Evolutionary conservation across 2,329 filamentous ascomycete genomes (phyloP).

Genomic region (Zymoseptoria ardabiliae): DNA sequence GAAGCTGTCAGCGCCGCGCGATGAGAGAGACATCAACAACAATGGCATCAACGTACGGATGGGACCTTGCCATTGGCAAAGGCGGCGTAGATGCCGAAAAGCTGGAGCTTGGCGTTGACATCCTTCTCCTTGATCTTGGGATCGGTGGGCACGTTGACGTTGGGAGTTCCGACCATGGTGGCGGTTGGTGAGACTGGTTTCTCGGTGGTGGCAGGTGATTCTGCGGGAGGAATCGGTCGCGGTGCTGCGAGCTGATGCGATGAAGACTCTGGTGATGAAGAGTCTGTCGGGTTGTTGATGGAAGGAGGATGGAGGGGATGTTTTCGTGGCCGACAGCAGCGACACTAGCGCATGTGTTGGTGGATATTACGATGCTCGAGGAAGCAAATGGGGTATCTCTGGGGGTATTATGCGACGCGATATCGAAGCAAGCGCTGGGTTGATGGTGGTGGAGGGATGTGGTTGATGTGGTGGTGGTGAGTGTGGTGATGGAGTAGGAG

Average conservation of each 20-base stretch:
- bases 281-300: background rate
- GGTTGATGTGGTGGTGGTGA: background rate
- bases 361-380: slow-evolving; percentile 1
- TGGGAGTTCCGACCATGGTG: slow-evolving; percentile 25
- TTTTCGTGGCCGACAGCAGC: slow-evolving; percentile 7
- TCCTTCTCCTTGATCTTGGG: slow-evolving; percentile 70
- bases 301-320: background rate
- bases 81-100: slow-evolving; percentile 84
- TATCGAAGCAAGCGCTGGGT: background rate
- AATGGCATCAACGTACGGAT: slow-evolving; percentile 52
- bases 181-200: slow-evolving; percentile 4
- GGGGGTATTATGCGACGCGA: slow-evolving; percentile 3
- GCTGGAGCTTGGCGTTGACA: slow-evolving; percentile 87
- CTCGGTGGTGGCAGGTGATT: background rate
- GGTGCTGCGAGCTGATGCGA: slow-evolving; percentile 1
- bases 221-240: background rate
- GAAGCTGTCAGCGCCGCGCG: background rate
- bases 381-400: slow-evolving; percentile 10
- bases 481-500: background rate
- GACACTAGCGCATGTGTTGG: slow-evolving; percentile 1
- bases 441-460: background rate
- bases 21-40: background rate
- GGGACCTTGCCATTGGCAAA: slow-evolving; percentile 87
- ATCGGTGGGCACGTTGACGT: slow-evolving; percentile 68
- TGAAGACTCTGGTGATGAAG: slow-evolving; percentile 1